Evolutionary conservation across 2,329 filamentous ascomycete species (phyloP).

Genomic region (Hysterium pulicare): DNA sequence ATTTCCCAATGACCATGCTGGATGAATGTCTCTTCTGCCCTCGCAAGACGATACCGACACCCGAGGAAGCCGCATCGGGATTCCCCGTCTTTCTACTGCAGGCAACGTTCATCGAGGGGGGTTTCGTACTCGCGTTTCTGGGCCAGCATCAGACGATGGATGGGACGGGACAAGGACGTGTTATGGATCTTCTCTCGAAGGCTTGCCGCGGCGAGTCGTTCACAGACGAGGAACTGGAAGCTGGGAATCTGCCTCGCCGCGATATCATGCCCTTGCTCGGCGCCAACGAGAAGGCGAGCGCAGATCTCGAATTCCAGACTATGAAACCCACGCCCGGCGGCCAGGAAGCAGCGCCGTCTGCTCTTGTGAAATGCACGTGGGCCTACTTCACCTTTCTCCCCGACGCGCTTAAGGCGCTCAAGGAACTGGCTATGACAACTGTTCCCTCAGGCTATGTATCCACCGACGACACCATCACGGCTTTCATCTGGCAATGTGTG

Average conservation of each 20-base stretch:
- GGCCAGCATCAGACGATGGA: conserved; percentile 52
- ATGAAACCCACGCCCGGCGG: conserved; percentile 14
- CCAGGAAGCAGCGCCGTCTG: conserved; percentile 5
- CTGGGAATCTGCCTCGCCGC: conserved; percentile 43
- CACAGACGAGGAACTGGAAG: conserved; percentile 42
- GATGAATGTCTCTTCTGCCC: no score
- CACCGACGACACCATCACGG: conserved; percentile 53
- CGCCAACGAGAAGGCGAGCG: conserved; percentile 34
- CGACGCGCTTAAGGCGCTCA: conserved; percentile 40
- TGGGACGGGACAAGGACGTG: conserved; percentile 47
- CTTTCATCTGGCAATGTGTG: conserved; percentile 51
- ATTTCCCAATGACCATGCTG: no score
- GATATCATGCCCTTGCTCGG: conserved; percentile 40
- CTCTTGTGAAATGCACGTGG: conserved; percentile 37
- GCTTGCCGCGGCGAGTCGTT: conserved; percentile 48
- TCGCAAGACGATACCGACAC: no score
- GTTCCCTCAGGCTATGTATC: conserved; percentile 41
- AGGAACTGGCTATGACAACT: conserved; percentile 32
- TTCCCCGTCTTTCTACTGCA: conserved; percentile 49
- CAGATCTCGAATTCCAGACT: conserved; percentile 38
- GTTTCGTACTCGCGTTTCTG: conserved; percentile 49
- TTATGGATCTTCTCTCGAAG: conserved; percentile 49
- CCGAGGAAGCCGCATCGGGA: no score
- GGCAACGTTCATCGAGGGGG: conserved; percentile 48
- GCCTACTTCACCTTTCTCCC: conserved; percentile 45